Base-by-base conservation (phyloP, 116 monocot species). In the Trichopus zeylanicus region DNA sequence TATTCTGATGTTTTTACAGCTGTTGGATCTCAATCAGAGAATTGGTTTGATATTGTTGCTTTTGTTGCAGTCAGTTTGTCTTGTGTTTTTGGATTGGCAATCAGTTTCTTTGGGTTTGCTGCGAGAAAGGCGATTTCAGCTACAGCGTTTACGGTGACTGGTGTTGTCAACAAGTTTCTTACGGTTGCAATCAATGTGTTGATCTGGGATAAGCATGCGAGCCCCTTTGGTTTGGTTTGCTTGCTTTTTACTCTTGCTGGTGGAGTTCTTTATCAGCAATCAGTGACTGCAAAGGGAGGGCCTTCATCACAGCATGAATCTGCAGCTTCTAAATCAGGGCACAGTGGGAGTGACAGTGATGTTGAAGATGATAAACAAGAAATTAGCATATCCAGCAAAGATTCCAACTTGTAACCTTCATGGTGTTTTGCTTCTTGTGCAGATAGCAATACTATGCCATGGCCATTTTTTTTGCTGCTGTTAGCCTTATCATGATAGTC, bases 21-120 rank as follows among this genome's bases (percentile, higher is more conserved):
- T 0, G 11, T 76, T 26, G 42, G 61, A 48, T 51, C 60, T 1
- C 65, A 53, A 3, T 38, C 28, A 0, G 70, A 52, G 25, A 51
- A 21, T 9, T 68, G 26, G 71, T 72, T 84, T 21, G 26, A 74
- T 0, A 16, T 61, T 1, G 65, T 35, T 5, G 71, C 87, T 1
- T 70, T 79, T 60, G 19, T 70, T 31, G 87, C 92, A 0, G 92
- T 87, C 25, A 47, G 58, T 3, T 31, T 81, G 39, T 78, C 84
- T 0, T 87, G 84, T 59, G 48, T 87, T 0, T 87, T 92, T 59
- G 81, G 92, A n/a, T 62, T 92, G 57, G 54, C 73, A 28, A 87
- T 92, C 38, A 83, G 83, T 59, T 92, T 92, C 83, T 92, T 92
- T 26, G 83, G 91, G 7, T 91, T 86, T 67, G 83, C 91, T 6